Evolutionary conservation across 148 eudicot genomes (phyloP).

Genomic region (Suaeda aralocaspica): DNA sequence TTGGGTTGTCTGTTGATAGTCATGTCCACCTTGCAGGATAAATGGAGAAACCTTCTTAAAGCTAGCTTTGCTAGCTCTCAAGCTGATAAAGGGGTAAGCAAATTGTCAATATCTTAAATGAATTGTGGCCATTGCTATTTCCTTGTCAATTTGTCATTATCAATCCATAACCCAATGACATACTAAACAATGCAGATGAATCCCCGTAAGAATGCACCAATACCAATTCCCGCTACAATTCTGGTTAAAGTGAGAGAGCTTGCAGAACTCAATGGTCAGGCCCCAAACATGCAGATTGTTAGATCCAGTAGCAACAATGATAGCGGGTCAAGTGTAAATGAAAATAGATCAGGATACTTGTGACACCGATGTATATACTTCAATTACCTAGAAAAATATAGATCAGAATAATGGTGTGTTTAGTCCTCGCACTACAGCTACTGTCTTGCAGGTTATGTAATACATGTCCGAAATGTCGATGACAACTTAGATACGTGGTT

Average conservation of each 20-base stretch:
- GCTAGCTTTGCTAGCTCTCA: conserved; percentile 65
- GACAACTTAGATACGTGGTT: conserved; percentile 5
- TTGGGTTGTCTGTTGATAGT: neutral
- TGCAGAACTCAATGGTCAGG: conserved; percentile 73
- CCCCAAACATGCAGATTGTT: conserved; percentile 29
- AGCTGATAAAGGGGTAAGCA: conserved; percentile 72
- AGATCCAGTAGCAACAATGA: conserved; percentile 35
- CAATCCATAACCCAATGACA: neutral
- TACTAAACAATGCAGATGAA: conserved; percentile 33
- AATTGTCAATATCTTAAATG: neutral
- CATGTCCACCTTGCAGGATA: conserved; percentile 56
- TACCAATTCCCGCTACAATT: conserved; percentile 68
- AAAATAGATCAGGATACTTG: conserved; percentile 35
- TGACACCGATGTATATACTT: conserved; percentile 20
- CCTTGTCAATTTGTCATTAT: neutral
- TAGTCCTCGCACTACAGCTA: neutral
- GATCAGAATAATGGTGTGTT: conserved; percentile 16
- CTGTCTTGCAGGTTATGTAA: conserved; percentile 8
- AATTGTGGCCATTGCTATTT: neutral
- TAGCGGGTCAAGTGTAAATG: conserved; percentile 40
- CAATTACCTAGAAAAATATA: conserved; percentile 11
- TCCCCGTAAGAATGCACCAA: conserved; percentile 54
- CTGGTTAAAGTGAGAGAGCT: conserved; percentile 82
- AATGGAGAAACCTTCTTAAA: conserved; percentile 96
- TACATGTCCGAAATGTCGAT: neutral